These are phyloP conservation scores for Gracilariopsis chorda DNA, from an alignment of 23 red algal species.

Conservation along the genomic window DNA sequence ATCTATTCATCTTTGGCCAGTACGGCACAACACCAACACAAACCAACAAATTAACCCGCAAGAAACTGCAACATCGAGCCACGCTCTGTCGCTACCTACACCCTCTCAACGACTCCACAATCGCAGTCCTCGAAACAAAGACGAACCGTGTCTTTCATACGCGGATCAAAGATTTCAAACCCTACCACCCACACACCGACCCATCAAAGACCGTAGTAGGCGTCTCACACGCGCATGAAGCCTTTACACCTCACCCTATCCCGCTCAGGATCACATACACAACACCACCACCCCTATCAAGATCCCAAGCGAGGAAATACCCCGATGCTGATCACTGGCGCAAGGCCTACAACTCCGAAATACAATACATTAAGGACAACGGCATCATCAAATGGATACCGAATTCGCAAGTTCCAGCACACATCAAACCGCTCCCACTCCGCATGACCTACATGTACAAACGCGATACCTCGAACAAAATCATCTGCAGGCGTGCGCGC, in stretches of 20 bases:
- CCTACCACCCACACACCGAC: not conserved
- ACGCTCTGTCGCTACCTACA: not conserved
- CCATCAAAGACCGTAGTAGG: not conserved
- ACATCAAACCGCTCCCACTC: not conserved
- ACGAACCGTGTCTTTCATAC: not conserved
- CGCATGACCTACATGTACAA: slow-evolving; percentile 40
- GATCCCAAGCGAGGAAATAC: slow-evolving; percentile 1
- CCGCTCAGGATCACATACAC: not conserved
- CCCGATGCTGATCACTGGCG: not conserved
- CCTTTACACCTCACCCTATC: not conserved
- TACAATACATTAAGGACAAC: not conserved
- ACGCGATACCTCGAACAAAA: not conserved
- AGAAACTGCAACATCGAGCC: not conserved
- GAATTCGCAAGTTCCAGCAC: not conserved
- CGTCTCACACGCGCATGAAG: not conserved
- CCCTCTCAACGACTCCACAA: not conserved
- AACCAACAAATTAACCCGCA: not conserved
- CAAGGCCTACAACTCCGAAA: not conserved
- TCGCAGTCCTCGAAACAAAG: not conserved
- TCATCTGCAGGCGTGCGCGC: not conserved
- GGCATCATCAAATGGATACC: not conserved
- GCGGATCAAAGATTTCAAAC: not conserved
- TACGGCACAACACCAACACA: not conserved
- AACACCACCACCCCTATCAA: not conserved
- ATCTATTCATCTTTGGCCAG: not conserved